Percentiles rank a stretch among this genome's conserved stretches.
phyloP scores from a whole-genome alignment of 768 basidiomycete species.

The Favolaschia claudopus region DNA sequence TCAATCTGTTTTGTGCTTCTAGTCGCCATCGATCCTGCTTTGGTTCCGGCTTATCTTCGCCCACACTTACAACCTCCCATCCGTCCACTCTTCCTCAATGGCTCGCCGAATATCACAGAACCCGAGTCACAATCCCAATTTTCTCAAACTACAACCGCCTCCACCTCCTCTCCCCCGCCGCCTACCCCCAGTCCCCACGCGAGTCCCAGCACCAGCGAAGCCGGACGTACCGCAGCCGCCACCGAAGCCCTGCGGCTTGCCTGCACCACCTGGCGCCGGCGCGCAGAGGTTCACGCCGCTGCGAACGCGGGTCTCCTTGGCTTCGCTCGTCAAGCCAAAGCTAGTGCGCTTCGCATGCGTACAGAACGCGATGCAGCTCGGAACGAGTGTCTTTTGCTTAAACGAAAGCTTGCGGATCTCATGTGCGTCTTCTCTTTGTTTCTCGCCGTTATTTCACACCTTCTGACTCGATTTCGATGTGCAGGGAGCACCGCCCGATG shows the following conservation, averaged over 20 bases:
- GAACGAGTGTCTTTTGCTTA: background rate
- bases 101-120: background rate
- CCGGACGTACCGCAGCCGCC: slow-evolving; percentile 1
- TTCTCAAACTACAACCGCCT: background rate
- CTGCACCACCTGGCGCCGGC: slow-evolving; percentile 16
- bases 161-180: background rate
- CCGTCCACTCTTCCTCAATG: slow-evolving; percentile 13
- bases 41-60: slow-evolving; percentile 17
- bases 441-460: background rate
- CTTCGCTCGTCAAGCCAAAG: slow-evolving; percentile 6
- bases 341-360: slow-evolving; percentile 11
- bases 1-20: background rate
- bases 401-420: background rate
- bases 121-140: background rate
- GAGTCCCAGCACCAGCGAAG: background rate
- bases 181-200: background rate
- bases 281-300: slow-evolving; percentile 21
- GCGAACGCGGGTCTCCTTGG: slow-evolving; percentile 14
- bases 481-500: no score
- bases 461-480: no score
- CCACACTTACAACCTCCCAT: slow-evolving; percentile 16
- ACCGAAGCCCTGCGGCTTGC: slow-evolving; percentile 4
- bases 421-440: background rate
- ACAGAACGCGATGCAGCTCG: slow-evolving; percentile 11
- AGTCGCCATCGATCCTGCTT: slow-evolving; percentile 16